Evolutionary conservation across 345 rosid species (phyloP).

Genomic region (Populus davidiana): DNA sequence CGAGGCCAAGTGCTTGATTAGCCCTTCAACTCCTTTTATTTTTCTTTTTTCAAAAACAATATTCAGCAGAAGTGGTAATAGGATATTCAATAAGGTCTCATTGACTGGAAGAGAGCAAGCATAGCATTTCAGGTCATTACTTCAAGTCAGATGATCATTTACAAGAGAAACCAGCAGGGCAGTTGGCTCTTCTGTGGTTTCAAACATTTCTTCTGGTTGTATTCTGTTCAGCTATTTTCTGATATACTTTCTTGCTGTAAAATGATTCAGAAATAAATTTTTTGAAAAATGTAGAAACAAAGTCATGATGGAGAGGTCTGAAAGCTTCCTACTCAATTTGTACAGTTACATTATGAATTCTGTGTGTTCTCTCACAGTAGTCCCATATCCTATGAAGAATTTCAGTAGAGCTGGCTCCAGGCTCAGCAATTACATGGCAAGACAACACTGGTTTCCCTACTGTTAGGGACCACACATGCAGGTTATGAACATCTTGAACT

Average conservation of each 20-base stretch:
- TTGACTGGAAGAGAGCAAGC: neutral
- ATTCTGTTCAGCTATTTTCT: neutral
- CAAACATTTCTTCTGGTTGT: neutral
- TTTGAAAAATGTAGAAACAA: neutral
- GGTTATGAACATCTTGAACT: constrained; percentile 55
- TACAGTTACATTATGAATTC: constrained; percentile 65
- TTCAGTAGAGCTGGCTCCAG: constrained; percentile 45
- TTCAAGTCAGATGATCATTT: neutral
- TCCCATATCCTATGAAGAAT: constrained; percentile 46
- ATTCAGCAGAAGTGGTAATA: neutral
- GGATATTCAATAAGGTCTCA: neutral
- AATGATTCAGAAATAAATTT: neutral
- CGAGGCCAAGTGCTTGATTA: neutral
- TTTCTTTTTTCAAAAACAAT: neutral
- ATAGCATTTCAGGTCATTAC: no score
- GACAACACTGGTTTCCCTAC: constrained; percentile 58
- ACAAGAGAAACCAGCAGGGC: no score
- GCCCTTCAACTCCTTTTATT: neutral
- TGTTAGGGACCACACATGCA: constrained; percentile 83
- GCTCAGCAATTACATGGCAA: constrained; percentile 60
- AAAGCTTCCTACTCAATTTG: constrained; percentile 51
- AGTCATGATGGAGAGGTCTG: neutral
- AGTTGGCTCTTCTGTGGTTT: neutral
- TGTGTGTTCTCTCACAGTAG: constrained; percentile 47
- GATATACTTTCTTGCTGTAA: neutral